Percentiles rank a stretch among this genome's conserved stretches.
These are phyloP conservation scores for Galerina sulciceps DNA, from an alignment of 768 basidiomycete genomes.

Conservation along the genomic window DNA sequence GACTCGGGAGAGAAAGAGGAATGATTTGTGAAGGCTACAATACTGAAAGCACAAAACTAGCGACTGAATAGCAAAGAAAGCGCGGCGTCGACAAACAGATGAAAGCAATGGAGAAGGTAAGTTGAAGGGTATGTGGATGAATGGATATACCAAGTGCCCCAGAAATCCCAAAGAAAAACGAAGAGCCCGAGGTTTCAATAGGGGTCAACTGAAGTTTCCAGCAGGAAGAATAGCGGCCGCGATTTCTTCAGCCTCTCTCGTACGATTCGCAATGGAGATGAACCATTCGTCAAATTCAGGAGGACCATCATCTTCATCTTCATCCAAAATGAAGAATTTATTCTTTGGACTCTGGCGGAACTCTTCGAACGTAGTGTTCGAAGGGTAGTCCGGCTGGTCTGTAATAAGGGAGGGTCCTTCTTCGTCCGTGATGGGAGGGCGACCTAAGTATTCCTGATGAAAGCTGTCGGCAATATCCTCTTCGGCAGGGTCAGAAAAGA, in stretches of 20 bases:
- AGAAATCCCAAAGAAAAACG: background rate
- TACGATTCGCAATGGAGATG: constrained; percentile 26
- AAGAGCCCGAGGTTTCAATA: background rate
- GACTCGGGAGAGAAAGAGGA: background rate
- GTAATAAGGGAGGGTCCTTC: background rate
- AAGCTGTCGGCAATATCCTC: constrained; percentile 8
- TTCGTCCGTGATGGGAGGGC: background rate
- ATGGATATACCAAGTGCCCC: background rate
- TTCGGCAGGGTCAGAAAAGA: constrained; percentile 6
- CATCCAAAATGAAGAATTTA: constrained; percentile 21
- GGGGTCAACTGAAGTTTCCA: background rate
- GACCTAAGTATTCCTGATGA: background rate
- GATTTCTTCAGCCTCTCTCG: background rate
- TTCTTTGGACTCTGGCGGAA: constrained; percentile 1
- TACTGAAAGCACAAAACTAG: background rate
- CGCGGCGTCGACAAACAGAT: background rate
- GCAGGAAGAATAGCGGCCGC: background rate
- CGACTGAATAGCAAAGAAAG: background rate
- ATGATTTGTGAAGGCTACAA: background rate
- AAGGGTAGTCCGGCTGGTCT: background rate
- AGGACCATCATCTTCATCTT: constrained; percentile 36
- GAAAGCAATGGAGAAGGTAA: background rate
- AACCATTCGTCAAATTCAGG: constrained; percentile 49
- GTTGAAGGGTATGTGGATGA: background rate
- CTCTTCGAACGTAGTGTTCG: background rate